These are phyloP conservation scores for Limtongia smithiae DNA, from an alignment of 805 yeast genomes.

Conservation along the genomic window DNA sequence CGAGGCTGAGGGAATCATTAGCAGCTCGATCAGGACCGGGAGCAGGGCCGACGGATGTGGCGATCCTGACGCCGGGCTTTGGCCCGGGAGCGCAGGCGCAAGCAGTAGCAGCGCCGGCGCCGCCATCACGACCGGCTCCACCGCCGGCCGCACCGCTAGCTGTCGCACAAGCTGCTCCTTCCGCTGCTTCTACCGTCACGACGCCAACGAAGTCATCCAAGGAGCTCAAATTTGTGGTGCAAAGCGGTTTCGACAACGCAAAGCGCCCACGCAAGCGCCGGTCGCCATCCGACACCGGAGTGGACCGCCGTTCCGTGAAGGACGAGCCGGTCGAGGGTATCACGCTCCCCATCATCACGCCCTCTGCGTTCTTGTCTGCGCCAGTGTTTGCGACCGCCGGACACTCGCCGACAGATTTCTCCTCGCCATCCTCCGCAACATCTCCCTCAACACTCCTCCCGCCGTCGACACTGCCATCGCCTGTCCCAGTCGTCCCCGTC, in stretches of 20 bases:
- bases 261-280: conserved; percentile 19
- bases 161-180: background rate
- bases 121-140: background rate
- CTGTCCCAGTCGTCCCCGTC: background rate
- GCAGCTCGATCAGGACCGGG: conserved; percentile 16
- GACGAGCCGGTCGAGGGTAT: background rate
- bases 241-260: conserved; percentile 12
- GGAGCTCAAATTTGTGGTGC: conserved; percentile 25
- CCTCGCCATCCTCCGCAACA: no score
- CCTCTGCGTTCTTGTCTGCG: background rate
- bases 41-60: conserved; percentile 5
- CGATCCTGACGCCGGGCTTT: conserved; percentile 11
- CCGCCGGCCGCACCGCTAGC: background rate
- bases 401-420: no score
- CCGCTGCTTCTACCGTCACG: background rate
- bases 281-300: background rate
- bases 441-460: no score
- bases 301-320: background rate
- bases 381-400: background rate
- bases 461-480: no score
- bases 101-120: background rate
- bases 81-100: background rate
- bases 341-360: background rate
- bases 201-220: conserved; percentile 6
- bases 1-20: conserved; percentile 25